phyloP scores from a whole-genome alignment of 768 basidiomycete genomes.

The Boletus pseudo-olivaceus region DNA sequence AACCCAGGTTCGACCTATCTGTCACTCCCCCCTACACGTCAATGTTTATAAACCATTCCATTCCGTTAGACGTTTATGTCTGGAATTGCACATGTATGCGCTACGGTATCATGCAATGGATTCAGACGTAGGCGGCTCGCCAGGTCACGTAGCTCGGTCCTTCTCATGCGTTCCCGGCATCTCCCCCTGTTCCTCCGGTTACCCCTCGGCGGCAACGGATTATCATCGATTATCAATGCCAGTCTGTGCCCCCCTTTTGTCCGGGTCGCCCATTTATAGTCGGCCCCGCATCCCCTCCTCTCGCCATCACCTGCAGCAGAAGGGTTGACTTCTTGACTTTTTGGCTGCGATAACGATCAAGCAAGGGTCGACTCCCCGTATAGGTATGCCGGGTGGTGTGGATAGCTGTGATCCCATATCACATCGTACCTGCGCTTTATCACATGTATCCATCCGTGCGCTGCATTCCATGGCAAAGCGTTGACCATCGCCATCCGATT shows the following conservation, averaged over 20 bases:
- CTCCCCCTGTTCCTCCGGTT: not conserved
- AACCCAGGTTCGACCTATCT: not conserved
- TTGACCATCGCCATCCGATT: not conserved
- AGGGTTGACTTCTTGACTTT: not conserved
- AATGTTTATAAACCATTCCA: not conserved
- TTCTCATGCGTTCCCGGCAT: not conserved
- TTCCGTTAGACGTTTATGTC: not conserved
- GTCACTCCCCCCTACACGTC: not conserved
- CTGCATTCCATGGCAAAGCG: not conserved
- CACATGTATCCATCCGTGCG: not conserved
- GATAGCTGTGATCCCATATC: not conserved
- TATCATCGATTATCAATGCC: not conserved
- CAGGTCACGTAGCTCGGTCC: not conserved
- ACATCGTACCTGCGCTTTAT: not conserved
- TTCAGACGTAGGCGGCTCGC: not conserved
- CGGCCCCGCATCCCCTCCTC: not conserved
- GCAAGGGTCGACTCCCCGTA: not conserved
- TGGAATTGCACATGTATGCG: not conserved
- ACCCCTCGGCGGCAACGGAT: not conserved
- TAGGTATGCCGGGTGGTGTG: no score
- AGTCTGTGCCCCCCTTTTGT: not conserved
- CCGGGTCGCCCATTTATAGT: not conserved
- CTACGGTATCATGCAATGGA: not conserved
- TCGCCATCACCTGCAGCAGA: not conserved
- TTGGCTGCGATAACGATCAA: not conserved